Evolutionary conservation across 805 yeast genomes (phyloP).

Genomic region (Saccharomycodes ludwigii): DNA sequence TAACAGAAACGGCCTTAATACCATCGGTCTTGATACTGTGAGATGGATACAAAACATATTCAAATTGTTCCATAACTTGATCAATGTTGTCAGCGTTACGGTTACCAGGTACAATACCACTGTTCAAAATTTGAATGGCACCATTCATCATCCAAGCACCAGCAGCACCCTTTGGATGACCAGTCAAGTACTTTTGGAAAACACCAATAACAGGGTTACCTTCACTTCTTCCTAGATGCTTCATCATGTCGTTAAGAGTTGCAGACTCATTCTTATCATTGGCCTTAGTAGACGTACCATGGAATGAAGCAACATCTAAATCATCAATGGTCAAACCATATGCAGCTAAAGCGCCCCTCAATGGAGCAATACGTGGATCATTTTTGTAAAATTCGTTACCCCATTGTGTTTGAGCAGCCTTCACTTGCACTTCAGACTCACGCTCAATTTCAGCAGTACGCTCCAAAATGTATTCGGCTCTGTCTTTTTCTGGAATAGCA

Average conservation of each 20-base stretch:
- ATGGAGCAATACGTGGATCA: conserved; percentile 91
- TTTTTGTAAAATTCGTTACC: conserved; percentile 88
- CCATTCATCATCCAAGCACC: conserved; percentile 99
- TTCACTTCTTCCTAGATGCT: conserved; percentile 89
- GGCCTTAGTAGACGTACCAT: conserved; percentile 97
- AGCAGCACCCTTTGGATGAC: conserved; percentile 99
- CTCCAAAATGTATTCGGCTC: conserved; percentile 56
- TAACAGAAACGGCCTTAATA: conserved; percentile 90
- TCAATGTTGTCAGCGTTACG: conserved; percentile 97
- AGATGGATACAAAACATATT: conserved; percentile 87
- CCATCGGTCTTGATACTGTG: conserved; percentile 91
- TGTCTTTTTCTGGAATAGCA: conserved; percentile 34
- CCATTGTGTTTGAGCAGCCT: conserved; percentile 84
- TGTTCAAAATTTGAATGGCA: conserved; percentile 81
- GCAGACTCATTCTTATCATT: conserved; percentile 97
- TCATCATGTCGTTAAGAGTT: conserved; percentile 84
- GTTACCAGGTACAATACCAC: conserved; percentile 96
- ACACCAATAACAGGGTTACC: conserved; percentile 98
- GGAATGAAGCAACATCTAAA: conserved; percentile 94
- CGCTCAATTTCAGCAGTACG: conserved; percentile 78
- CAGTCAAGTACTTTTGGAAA: conserved; percentile 97
- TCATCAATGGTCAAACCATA: conserved; percentile 91
- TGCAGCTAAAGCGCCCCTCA: conserved; percentile 93
- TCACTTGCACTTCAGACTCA: conserved; percentile 75
- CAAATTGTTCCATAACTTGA: conserved; percentile 65